Evolutionary conservation across 768 basidiomycete genomes (phyloP), one percentile per base, ranked within the genome.

Genomic region (Kondoa subrosea): DNA sequence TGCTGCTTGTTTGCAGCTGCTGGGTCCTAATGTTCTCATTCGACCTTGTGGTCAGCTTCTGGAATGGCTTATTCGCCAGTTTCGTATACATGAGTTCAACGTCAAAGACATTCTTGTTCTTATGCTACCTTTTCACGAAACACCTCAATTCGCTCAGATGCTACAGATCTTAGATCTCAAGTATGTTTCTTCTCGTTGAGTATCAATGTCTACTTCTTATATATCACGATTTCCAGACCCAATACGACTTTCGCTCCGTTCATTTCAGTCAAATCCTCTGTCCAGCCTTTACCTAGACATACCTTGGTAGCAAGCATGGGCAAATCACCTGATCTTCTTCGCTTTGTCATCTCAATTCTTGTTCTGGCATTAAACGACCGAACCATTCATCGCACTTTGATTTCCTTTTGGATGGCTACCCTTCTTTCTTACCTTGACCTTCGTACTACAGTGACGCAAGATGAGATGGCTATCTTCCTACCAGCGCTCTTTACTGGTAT

Each of bases 51-150:
- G 85, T 25, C 91, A 87, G 76, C 83, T 89, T 8, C 75, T 99
- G 30, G 95, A 99, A 74, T 99, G 93, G 93, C 82, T 97, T 29
- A 89, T 97, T 1, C 81, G 89, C 73, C 81, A 91, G 67, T 95
- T 96, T 78, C 85, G 92, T 92, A 84, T 96, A 30, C 83, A 96
- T 74, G 91, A 97, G 76, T 91, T 96, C 79, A 95, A 97, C 73
- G 81, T 92, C 66, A 82, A 86, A 66, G 81, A 82, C 27, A 75
- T 91, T 30, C 81, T 97, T 3, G 78, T 85, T 4, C 80, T 91
- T 27, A 97, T 97, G 77, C 78, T 96, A 32, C 95, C 95, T 0
- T 96, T 93, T 75, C 91, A 97, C 74, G 89, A 92, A 72, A 88
- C 92, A 2, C 85, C 88, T 0, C 91, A 96, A 76, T 97, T 97